A percentile compares a stretch with the other conserved stretches of the same genome.
Evolutionary conservation across 2,329 filamentous ascomycete species (phyloP).

Genomic region (Biscogniauxia mediterranea): DNA sequence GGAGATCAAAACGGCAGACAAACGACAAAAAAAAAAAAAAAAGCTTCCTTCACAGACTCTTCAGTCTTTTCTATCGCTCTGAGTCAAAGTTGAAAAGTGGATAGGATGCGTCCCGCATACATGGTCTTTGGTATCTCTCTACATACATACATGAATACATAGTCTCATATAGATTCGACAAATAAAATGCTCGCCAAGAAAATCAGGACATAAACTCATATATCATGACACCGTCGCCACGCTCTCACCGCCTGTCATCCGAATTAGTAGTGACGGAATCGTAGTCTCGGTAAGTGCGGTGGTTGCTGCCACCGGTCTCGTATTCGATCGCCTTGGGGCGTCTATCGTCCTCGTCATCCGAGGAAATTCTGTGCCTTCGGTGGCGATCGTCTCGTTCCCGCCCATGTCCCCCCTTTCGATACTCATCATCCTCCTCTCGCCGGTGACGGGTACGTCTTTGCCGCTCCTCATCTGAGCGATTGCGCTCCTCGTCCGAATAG

Average conservation of each 20-base stretch:
- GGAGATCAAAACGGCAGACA: not conserved
- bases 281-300: conserved; percentile 22
- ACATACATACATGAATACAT: conserved; percentile 1
- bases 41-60: not conserved
- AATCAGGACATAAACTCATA: conserved; percentile 1
- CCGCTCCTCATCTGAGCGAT: conserved; percentile 32
- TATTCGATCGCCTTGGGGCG: conserved; percentile 29
- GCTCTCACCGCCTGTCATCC: conserved; percentile 20
- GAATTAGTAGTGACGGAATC: conserved; percentile 17
- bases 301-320: conserved; percentile 14
- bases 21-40: not conserved
- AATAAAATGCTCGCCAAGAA: not conserved
- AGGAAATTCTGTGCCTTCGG: conserved; percentile 19
- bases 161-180: not conserved
- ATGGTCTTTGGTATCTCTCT: conserved; percentile 10
- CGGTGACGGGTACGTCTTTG: conserved; percentile 28
- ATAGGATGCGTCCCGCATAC: not conserved
- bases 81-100: not conserved
- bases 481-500: conserved; percentile 26
- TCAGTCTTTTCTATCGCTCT: not conserved
- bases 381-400: conserved; percentile 24
- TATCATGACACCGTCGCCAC: conserved; percentile 1
- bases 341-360: conserved; percentile 25
- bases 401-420: conserved; percentile 19
- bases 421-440: conserved; percentile 33